A percentile compares a stretch with the other conserved stretches of the same genome.
Conservation (phyloP, 192 early-diverging fungal genomes). For the Coemansia sp. region DNA sequence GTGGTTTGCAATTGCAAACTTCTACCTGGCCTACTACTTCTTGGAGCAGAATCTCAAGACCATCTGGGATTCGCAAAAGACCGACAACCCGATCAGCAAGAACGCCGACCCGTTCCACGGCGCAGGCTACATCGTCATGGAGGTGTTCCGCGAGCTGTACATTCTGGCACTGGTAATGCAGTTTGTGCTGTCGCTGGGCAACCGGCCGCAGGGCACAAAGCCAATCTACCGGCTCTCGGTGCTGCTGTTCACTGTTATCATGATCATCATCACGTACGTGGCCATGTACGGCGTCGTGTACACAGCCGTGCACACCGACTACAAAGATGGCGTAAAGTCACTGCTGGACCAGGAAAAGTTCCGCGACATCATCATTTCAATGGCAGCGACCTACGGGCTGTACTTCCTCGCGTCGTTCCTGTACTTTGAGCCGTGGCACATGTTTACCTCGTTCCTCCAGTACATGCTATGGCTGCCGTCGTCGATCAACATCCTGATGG, state of each 20-base stretch:
- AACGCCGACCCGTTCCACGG: conserved; percentile 59
- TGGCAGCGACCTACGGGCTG: conserved; percentile 76
- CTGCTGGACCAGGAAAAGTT: conserved; percentile 56
- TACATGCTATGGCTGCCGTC: conserved; percentile 84
- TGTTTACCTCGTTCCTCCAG: conserved; percentile 84
- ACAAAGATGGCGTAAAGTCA: conserved; percentile 39
- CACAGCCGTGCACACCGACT: conserved; percentile 44
- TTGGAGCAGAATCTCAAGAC: conserved; percentile 56
- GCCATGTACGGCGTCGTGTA: conserved; percentile 61
- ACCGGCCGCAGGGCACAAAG: conserved; percentile 90
- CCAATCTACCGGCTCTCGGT: conserved; percentile 70
- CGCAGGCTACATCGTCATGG: conserved; percentile 59
- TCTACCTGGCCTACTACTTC: conserved; percentile 89
- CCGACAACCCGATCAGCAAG: conserved; percentile 34
- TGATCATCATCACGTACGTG: conserved; percentile 79
- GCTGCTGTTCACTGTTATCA: conserved; percentile 80
- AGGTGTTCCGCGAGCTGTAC: conserved; percentile 70
- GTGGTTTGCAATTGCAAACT: conserved; percentile 89
- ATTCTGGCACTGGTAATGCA: conserved; percentile 73
- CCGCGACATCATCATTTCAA: conserved; percentile 75
- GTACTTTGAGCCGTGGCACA: conserved; percentile 87
- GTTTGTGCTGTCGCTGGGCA: conserved; percentile 90
- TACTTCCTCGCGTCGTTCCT: conserved; percentile 76
- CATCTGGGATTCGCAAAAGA: conserved; percentile 29
- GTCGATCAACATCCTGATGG: conserved; percentile 88